A percentile compares a stretch with the other conserved stretches of the same genome.
phyloP scores from a whole-genome alignment of 805 yeast species.

The Saturnispora hagleri region DNA sequence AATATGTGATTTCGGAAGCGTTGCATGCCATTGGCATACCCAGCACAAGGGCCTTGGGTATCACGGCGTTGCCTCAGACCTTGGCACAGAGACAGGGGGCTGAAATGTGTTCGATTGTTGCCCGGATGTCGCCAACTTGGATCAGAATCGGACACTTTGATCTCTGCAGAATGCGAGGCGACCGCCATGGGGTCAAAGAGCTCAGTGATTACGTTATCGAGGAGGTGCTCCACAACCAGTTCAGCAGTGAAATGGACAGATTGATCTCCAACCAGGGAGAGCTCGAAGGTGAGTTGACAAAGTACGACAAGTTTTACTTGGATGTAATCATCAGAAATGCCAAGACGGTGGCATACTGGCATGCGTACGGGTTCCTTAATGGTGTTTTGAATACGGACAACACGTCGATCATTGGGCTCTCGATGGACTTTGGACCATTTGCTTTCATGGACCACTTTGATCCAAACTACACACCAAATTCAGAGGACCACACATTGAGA shows the following conservation, averaged over 20 bases:
- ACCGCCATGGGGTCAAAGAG: constrained; percentile 48
- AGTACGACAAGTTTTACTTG: constrained; percentile 62
- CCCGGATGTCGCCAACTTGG: constrained; percentile 83
- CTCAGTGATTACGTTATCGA: constrained; percentile 68
- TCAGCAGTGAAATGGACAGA: constrained; percentile 22
- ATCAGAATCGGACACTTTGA: constrained; percentile 85
- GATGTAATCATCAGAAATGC: constrained; percentile 74
- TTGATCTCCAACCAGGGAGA: neutral
- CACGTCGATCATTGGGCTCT: constrained; percentile 78
- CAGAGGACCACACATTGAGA: constrained; percentile 64
- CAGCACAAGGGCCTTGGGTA: constrained; percentile 70
- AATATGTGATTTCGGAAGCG: constrained; percentile 77
- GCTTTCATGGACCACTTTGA: constrained; percentile 81
- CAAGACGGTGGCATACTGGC: constrained; percentile 71
- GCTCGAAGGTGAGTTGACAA: constrained; percentile 30
- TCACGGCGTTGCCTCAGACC: constrained; percentile 66
- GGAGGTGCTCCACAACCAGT: constrained; percentile 37
- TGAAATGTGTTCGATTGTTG: constrained; percentile 78
- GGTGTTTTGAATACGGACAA: constrained; percentile 95
- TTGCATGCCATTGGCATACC: constrained; percentile 78
- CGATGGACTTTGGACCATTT: constrained; percentile 93
- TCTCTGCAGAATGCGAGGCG: constrained; percentile 64
- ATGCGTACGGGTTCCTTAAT: constrained; percentile 83
- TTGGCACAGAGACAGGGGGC: constrained; percentile 61
- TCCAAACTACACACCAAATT: constrained; percentile 79